Conservation (phyloP, 306 rosid genomes). For the Senna siamea region DNA sequence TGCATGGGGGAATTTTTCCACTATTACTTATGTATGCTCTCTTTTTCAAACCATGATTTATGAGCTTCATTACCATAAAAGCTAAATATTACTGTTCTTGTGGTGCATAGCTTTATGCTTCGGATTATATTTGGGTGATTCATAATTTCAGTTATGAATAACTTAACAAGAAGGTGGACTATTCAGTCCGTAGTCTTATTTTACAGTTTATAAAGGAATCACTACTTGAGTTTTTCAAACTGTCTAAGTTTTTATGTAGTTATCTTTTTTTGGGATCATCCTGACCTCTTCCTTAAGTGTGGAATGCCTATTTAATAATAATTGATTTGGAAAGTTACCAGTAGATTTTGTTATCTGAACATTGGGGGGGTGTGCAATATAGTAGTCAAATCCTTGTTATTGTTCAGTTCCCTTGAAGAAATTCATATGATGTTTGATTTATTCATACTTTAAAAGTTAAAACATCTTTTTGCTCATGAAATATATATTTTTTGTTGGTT, state of each 20-base stretch:
- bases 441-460: neutral
- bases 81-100: constrained; percentile 1
- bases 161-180: neutral
- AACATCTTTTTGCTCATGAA: constrained; percentile 12
- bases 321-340: neutral
- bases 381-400: neutral
- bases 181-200: neutral
- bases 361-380: neutral
- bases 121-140: neutral
- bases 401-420: neutral
- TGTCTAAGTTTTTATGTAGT: too few relatives aligned
- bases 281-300: too few relatives aligned
- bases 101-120: constrained; percentile 6
- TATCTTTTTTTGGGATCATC: too few relatives aligned
- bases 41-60: neutral
- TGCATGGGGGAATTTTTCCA: neutral
- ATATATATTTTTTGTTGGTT: constrained; percentile 19
- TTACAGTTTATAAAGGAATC: too few relatives aligned
- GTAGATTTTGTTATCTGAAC: neutral
- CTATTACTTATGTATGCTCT: neutral
- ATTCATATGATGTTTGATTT: constrained; percentile 1
- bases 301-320: too few relatives aligned
- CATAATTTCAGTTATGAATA: neutral
- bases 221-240: too few relatives aligned
- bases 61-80: constrained; percentile 14